Evolutionary conservation across 2,329 filamentous ascomycete species (phyloP).

Genomic region (Aspergillus neotritici): DNA sequence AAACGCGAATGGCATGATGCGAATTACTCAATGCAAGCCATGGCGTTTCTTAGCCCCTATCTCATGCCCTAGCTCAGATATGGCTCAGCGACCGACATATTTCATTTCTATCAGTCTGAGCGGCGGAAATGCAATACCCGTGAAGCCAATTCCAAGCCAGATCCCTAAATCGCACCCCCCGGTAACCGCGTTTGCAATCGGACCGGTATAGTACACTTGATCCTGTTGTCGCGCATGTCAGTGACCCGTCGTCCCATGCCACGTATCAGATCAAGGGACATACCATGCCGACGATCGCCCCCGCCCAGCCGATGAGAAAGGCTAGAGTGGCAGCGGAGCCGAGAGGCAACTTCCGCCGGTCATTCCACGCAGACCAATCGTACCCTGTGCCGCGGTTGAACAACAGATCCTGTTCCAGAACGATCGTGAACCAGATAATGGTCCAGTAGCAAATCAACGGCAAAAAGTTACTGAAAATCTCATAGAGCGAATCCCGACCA

Average conservation of each 20-base stretch:
- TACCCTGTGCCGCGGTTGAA: constrained; percentile 36
- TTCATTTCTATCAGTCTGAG: constrained; percentile 31
- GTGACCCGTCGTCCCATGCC: neutral
- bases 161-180: constrained; percentile 35
- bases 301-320: constrained; percentile 37
- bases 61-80: neutral
- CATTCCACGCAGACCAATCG: constrained; percentile 41
- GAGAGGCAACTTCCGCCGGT: constrained; percentile 33
- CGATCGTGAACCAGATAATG: constrained; percentile 39
- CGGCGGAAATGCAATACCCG: constrained; percentile 30
- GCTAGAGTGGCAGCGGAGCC: constrained; percentile 37
- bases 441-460: constrained; percentile 46
- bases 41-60: no score
- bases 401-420: constrained; percentile 39
- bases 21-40: no score
- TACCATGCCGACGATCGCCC: constrained; percentile 39
- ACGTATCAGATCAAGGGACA: neutral
- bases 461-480: constrained; percentile 43
- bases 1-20: no score
- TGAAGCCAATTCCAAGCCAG: constrained; percentile 34
- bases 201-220: constrained; percentile 37
- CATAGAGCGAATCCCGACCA: constrained; percentile 40
- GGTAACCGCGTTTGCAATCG: constrained; percentile 27
- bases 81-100: constrained; percentile 22
- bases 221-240: constrained; percentile 18